phyloP scores from a whole-genome alignment of 148 eudicot genomes.

The Oxyria digyna region DNA sequence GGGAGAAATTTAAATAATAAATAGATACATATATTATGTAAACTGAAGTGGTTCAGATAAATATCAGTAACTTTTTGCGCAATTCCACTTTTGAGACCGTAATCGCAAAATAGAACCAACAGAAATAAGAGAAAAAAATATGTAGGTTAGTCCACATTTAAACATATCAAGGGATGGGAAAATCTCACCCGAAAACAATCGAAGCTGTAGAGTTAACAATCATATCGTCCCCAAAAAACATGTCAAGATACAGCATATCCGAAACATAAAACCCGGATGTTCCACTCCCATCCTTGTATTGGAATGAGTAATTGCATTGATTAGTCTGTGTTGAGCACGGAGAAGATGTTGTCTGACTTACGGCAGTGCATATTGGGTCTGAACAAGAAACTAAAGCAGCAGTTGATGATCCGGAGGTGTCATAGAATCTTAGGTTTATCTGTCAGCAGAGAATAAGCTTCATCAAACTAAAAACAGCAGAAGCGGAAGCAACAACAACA shows the following conservation, averaged over 20 bases:
- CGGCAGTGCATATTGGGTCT: conserved; percentile 52
- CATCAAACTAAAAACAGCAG: conserved; percentile 5
- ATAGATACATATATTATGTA: not conserved
- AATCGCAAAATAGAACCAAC: not conserved
- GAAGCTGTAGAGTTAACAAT: conserved; percentile 70
- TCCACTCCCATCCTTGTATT: conserved; percentile 92
- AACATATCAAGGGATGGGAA: not conserved
- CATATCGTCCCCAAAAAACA: conserved; percentile 48
- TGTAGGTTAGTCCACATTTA: not conserved
- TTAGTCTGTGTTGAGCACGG: conserved; percentile 47
- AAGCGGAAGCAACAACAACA: too few relatives aligned
- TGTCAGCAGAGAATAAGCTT: conserved; percentile 22
- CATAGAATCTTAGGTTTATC: conserved; percentile 74
- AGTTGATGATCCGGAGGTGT: conserved; percentile 59
- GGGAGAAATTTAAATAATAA: not conserved
- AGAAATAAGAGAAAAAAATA: not conserved
- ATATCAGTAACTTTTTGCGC: too few relatives aligned
- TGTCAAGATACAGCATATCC: conserved; percentile 70
- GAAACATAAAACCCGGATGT: conserved; percentile 70
- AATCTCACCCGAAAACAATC: conserved; percentile 69
- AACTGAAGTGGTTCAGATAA: not conserved
- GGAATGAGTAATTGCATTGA: conserved; percentile 63
- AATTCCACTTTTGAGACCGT: not conserved
- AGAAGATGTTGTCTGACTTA: conserved; percentile 47
- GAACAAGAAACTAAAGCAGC: conserved; percentile 60